Conservation (phyloP, 805 yeast genomes). For the Candida yuanshanica region DNA sequence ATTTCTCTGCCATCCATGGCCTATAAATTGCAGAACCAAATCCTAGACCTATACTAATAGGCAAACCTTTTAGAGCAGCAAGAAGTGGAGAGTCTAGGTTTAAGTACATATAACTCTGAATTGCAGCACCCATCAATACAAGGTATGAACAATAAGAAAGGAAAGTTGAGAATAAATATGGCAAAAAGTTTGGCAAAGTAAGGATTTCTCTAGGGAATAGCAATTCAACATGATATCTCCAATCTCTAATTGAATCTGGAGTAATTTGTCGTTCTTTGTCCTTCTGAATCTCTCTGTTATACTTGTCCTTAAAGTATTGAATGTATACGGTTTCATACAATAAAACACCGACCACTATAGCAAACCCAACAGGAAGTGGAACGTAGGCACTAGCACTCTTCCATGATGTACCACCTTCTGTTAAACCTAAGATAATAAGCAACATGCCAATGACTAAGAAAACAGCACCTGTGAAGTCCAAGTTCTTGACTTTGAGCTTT, state of each 20-base stretch:
- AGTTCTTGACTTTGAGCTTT: constrained; percentile 18
- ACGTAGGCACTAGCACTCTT: constrained; percentile 34
- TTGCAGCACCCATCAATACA: constrained; percentile 15
- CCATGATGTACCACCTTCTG: constrained; percentile 42
- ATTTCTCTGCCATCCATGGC: constrained; percentile 12
- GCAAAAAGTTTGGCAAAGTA: constrained; percentile 22
- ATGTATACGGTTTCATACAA: constrained; percentile 29
- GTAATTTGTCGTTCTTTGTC: neutral
- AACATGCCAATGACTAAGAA: constrained; percentile 31
- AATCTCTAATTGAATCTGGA: neutral
- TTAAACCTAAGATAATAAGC: constrained; percentile 37
- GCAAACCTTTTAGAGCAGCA: constrained; percentile 32
- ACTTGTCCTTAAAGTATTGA: constrained; percentile 5
- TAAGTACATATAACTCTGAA: constrained; percentile 24
- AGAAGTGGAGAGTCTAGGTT: constrained; percentile 27
- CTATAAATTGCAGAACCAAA: constrained; percentile 25
- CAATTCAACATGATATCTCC: constrained; percentile 17
- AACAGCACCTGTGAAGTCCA: constrained; percentile 33
- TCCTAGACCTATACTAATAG: constrained; percentile 27
- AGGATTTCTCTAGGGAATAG: constrained; percentile 26
- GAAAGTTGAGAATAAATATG: constrained; percentile 18
- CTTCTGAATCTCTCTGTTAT: neutral
- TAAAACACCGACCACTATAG: constrained; percentile 25
- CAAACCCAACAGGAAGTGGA: constrained; percentile 33
- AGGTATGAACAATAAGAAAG: constrained; percentile 19